Evolutionary conservation across 331 rosid genomes (phyloP), one percentile per base, ranked within the genome.

Genomic region (Telfairia occidentalis): DNA sequence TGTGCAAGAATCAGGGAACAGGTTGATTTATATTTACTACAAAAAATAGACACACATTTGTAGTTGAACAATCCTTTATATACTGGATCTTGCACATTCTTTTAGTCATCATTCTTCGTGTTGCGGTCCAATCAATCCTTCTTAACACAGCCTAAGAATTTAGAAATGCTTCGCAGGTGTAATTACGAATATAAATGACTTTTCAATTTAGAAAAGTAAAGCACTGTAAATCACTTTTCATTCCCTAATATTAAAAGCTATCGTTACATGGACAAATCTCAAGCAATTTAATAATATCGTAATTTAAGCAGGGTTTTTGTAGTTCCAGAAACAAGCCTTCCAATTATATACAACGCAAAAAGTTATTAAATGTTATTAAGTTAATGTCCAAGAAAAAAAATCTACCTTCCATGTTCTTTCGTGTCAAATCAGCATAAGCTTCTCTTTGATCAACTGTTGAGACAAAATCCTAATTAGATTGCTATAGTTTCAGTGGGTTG

Each of bases 1-100:
- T 19, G 11, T 69, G 55, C 74, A 69, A 69, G 74, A 13, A 70
- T 46, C 28, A 70, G 48, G 37, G 9, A 28, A 29, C 75, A 46
- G 40, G 46, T 29, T 71, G 60, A 16, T 49, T 71, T 71, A 46
- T 28, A 29, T 48, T 28, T 29, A 60, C 28, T 18, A 16, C 75
- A 48, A 48, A 28, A 28, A 5, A 8, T 46, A 15, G 28, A 2
- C 23, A 48, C 28, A 29, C 43, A 71, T 71, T 7, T 29, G 57
- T 46, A 29, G 42, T 28, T 28, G 18, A 69, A 0, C 58, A 71
- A 49, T 71, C 58, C 42, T 26, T 70, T 46, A 60, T 6, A 18
- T 29, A 26, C 40, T 63, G 46, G 53, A 12, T 70, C 59, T 70
- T 46, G 75, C 59, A 71, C 59, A 71, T 71, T 71, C 53, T 24